phyloP scores from a whole-genome alignment of 2,329 filamentous ascomycete species.

The Penicillium sp. region DNA sequence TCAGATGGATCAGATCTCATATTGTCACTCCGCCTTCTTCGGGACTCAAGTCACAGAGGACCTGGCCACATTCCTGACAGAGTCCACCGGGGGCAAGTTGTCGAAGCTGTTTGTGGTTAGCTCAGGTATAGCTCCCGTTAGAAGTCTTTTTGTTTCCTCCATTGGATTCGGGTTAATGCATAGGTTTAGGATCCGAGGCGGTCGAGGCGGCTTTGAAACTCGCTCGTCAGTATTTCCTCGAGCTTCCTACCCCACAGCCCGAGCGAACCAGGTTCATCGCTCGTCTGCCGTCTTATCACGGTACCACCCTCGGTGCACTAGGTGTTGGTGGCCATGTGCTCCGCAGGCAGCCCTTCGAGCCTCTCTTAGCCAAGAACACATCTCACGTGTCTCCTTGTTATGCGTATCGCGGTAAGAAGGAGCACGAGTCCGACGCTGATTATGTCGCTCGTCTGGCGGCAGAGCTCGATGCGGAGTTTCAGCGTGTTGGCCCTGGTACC shows the following conservation, averaged over 20 bases:
- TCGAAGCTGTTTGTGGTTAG: conserved; percentile 58
- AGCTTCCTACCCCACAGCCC: conserved; percentile 55
- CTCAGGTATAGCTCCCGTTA: conserved; percentile 50
- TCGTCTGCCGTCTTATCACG: conserved; percentile 68
- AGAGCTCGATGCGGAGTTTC: conserved; percentile 69
- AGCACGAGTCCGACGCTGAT: conserved; percentile 56
- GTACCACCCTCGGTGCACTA: conserved; percentile 68
- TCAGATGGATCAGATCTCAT: conserved; percentile 62
- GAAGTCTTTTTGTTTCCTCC: too few species aligned
- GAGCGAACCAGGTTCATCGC: conserved; percentile 64
- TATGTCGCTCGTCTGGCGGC: conserved; percentile 63
- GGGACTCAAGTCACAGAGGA: conserved; percentile 56
- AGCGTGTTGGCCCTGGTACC: conserved; percentile 61
- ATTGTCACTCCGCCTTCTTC: conserved; percentile 62
- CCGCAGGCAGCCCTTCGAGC: conserved; percentile 63
- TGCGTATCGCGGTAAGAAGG: conserved; percentile 59
- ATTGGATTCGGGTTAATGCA: neutral
- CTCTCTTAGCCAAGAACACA: conserved; percentile 58
- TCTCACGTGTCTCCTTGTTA: conserved; percentile 68
- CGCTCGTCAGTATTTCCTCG: conserved; percentile 65
- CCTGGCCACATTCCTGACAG: conserved; percentile 52
- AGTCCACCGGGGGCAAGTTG: conserved; percentile 56
- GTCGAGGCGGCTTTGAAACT: conserved; percentile 70
- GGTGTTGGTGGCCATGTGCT: conserved; percentile 63
- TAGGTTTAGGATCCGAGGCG: conserved; percentile 61